These are phyloP conservation scores for Teratosphaeria destructans DNA, from an alignment of 2,329 filamentous ascomycete species.

Conservation along the genomic window DNA sequence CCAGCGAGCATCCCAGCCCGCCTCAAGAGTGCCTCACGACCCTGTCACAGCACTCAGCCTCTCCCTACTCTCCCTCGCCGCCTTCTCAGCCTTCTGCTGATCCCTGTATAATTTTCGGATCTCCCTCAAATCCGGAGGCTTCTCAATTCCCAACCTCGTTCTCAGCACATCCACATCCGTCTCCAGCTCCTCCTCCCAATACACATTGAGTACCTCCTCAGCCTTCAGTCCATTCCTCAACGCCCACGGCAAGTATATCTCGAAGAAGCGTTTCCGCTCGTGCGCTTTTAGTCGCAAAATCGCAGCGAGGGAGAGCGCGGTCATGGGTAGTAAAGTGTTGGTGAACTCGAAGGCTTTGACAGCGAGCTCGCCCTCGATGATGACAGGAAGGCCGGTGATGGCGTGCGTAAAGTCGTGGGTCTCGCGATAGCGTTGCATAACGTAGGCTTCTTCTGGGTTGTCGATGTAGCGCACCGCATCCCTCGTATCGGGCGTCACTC, in stretches of 20 bases:
- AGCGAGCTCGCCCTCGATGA: constrained; percentile 94
- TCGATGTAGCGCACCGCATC: constrained; percentile 79
- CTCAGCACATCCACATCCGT: constrained; percentile 71
- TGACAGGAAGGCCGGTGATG: constrained; percentile 76
- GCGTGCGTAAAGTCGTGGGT: constrained; percentile 98
- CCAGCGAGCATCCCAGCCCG: not conserved
- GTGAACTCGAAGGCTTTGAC: constrained; percentile 96
- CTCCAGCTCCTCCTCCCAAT: constrained; percentile 92
- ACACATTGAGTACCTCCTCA: constrained; percentile 84
- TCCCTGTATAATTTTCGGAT: constrained; percentile 62
- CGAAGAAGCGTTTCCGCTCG: constrained; percentile 57
- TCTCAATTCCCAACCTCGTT: constrained; percentile 68
- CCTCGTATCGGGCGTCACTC: constrained; percentile 84
- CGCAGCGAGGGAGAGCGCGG: constrained; percentile 72
- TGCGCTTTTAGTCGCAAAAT: constrained; percentile 52
- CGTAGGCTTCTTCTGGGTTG: constrained; percentile 90
- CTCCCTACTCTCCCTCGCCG: constrained; percentile 22
- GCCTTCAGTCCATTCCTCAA: constrained; percentile 66
- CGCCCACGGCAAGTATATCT: constrained; percentile 81
- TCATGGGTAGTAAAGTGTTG: constrained; percentile 92
- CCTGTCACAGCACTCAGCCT: constrained; percentile 3
- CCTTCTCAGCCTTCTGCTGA: constrained; percentile 56
- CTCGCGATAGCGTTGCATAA: constrained; percentile 96
- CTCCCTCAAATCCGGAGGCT: constrained; percentile 72
- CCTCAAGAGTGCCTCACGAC: not conserved